Base-by-base conservation (phyloP, 2,329 filamentous ascomycete genomes). In the Pseudogymnoascus verrucosus region DNA sequence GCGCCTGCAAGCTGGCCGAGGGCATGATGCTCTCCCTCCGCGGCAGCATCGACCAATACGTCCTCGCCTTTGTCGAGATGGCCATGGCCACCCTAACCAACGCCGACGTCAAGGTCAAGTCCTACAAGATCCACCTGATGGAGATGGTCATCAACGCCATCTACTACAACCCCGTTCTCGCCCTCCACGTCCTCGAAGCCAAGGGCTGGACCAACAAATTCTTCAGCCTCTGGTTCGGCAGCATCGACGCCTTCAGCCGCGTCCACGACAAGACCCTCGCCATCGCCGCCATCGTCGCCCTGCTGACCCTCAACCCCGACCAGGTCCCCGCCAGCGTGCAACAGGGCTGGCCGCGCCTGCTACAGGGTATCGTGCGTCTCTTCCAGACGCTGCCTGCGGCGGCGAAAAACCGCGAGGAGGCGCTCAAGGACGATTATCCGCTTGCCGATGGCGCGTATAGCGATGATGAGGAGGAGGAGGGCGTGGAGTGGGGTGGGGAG, bases 191-290 rank as follows among this genome's bases (percentile, higher is more conserved):
- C 39, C 83, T 99, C n/a, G 95, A 99, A 78, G 79, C 82, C 62
- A 93, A 96, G 72, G 89, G 86, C 65, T 97, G 93, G 93, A 98
- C 95, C 5, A 98, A 98, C 78, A 96, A 96, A 74, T 99, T 99
- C 79, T 99, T 99, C 81, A 96, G 91, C 77, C 80, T 96, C 65
- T 99, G 95, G 95, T 99, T 99, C 76, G 91, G 91, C 44, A 96
- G 88, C 78, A 99, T 99, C 79, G 89, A 96, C 67, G 88, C 86
- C 71, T 98, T 99, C 78, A 90, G 86, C 62, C 85, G 95, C 44
- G 95, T 99, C 2, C 95, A 99, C 74, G 95, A 99, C 80, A 99
- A 99, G 84, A 99, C 97, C 81, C 82, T 99, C 26, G 97, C 91
- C 67, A 97, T 99, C 70, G 90, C 93, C 16, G 93, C 93, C 57